Evolutionary conservation across 768 basidiomycete genomes (phyloP), one percentile per base, ranked within the genome.

Genomic region (Tylopilus rubrobrunneus): DNA sequence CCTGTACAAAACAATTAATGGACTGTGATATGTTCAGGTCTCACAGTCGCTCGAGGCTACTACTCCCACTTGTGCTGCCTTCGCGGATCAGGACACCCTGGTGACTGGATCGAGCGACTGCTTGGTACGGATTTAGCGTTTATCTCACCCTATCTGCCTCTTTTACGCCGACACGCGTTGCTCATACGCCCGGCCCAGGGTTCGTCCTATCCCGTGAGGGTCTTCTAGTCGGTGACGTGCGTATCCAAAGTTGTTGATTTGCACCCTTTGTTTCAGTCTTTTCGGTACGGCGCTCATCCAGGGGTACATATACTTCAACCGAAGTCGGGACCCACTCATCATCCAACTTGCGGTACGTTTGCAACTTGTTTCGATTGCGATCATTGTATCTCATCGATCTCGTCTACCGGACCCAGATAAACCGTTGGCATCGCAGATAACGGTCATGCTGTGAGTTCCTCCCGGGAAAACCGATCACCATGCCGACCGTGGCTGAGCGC

Each of bases 81-180:
- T 95, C 62, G 86, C 90, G 1, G 89, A 93, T 65, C 71, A 78
- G 7, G 78, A 77, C 21, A 83, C 80, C 36, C 75, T 97, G 14
- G 82, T 90, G 15, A 94, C 92, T 1, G 92, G 92, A 2, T 88
- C 86, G 14, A 79, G 79, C 41, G 89, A 92, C 63, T 84, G 86
- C 55, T 86, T 85, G 10, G 83, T 97, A n/a, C 83, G 90, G 5
- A 71, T 94, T 28, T 97, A 94, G 94, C 84, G 77, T 56, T 58
- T 88, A 9, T 68, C 69, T 11, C 78, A 79, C 25, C 54, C 19
- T 43, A 51, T 53, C 42, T 39, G 21, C 39, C 60, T 15, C 7
- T 40, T 9, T 62, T 62, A 41, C 52, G 17, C 28, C 21, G 7
- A 7, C 29, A 12, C 17, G 3, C 36, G 31, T n/a, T 27, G 41